phyloP scores from a whole-genome alignment of 306 rosid genomes.

The Prosopis cineraria region DNA sequence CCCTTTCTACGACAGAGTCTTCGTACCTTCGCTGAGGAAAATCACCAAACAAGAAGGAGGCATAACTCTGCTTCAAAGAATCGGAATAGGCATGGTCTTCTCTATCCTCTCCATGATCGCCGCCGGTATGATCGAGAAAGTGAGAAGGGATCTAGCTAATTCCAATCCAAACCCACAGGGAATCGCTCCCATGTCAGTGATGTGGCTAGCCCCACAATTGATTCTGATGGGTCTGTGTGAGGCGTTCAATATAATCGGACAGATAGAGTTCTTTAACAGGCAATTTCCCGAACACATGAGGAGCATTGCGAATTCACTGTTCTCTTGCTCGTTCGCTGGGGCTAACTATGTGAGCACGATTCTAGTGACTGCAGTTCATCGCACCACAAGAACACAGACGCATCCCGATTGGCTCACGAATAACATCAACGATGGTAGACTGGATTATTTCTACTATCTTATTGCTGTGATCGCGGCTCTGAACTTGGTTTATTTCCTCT shows the following conservation, averaged over 20 bases:
- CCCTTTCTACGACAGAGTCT: slow-evolving; percentile 53
- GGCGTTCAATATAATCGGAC: slow-evolving; percentile 54
- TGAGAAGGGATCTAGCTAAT: slow-evolving; percentile 48
- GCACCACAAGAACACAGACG: slow-evolving; percentile 27
- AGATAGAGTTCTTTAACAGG: slow-evolving; percentile 63
- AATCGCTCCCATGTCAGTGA: slow-evolving; percentile 47
- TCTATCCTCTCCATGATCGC: slow-evolving; percentile 59
- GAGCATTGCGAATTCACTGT: slow-evolving; percentile 62
- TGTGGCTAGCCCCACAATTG: slow-evolving; percentile 66
- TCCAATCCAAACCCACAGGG: slow-evolving; percentile 29
- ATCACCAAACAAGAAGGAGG: slow-evolving; percentile 61
- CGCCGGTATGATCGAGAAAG: slow-evolving; percentile 59
- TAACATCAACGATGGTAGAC: slow-evolving; percentile 58
- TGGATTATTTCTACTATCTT: slow-evolving; percentile 69
- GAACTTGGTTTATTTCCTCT: slow-evolving; percentile 50
- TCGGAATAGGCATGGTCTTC: slow-evolving; percentile 65
- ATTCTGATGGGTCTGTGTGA: slow-evolving; percentile 62
- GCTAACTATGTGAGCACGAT: slow-evolving; percentile 53
- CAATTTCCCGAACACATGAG: slow-evolving; percentile 74
- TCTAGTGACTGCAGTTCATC: slow-evolving; percentile 47
- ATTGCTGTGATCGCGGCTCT: slow-evolving; percentile 47
- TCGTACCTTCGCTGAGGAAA: slow-evolving; percentile 54
- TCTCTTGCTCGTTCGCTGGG: slow-evolving; percentile 44
- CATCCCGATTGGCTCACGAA: slow-evolving; percentile 65
- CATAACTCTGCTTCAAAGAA: slow-evolving; percentile 58